A percentile compares a stretch with the other conserved stretches of the same genome.
These are phyloP conservation scores for Vigna mungo DNA, from an alignment of 306 rosid species.

Conservation along the genomic window DNA sequence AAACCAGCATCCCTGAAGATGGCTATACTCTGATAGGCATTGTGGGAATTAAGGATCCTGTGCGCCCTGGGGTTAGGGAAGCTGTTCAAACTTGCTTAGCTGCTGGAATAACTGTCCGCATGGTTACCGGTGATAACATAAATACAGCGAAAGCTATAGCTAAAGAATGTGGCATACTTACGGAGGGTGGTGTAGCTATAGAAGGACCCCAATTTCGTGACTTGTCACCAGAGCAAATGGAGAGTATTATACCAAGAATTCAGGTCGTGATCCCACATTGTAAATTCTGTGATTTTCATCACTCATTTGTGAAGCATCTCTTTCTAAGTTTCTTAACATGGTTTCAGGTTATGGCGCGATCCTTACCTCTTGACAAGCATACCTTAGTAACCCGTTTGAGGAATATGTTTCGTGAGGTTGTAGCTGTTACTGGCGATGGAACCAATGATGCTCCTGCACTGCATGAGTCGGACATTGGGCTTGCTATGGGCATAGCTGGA, in stretches of 20 bases:
- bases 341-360: constrained; percentile 91
- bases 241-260: constrained; percentile 66
- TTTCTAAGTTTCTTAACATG: constrained; percentile 47
- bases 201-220: constrained; percentile 76
- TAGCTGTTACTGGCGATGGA: constrained; percentile 98
- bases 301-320: constrained; percentile 11
- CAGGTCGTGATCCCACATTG: constrained; percentile 63
- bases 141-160: constrained; percentile 91
- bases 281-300: constrained; percentile 28
- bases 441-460: constrained; percentile 97
- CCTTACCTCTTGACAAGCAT: constrained; percentile 83
- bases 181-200: constrained; percentile 74
- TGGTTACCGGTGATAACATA: constrained; percentile 97
- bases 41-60: constrained; percentile 95
- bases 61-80: constrained; percentile 85
- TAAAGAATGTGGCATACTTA: constrained; percentile 91
- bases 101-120: constrained; percentile 89
- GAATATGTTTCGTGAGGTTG: constrained; percentile 75
- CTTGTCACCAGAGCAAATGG: constrained; percentile 66
- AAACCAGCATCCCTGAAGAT: constrained; percentile 58
- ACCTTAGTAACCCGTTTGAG: constrained; percentile 72
- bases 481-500: constrained; percentile 98
- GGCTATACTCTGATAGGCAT: constrained; percentile 79
- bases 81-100: constrained; percentile 83
- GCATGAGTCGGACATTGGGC: constrained; percentile 93